Percentiles rank a stretch among this genome's conserved stretches.
phyloP scores from a whole-genome alignment of 202 grass and related monocot species.

The Carex arenaria region DNA sequence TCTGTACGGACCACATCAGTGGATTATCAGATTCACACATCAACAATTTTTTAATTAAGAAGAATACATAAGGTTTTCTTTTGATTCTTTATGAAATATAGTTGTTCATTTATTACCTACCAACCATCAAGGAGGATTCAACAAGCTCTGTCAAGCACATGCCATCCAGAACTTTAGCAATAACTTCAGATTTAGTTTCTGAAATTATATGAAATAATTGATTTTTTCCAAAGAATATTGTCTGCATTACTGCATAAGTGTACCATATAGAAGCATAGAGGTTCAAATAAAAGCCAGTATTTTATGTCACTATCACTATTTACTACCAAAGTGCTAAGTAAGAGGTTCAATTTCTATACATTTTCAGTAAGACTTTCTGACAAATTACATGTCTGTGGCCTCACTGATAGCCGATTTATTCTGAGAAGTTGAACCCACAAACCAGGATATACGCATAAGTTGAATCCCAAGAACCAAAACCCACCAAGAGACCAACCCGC shows the following conservation, averaged over 20 bases:
- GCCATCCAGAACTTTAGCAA: not conserved
- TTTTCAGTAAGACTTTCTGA: not conserved
- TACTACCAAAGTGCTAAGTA: not conserved
- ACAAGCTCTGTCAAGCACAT: not conserved
- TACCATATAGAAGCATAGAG: not conserved
- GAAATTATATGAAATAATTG: not conserved
- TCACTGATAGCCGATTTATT: conserved; percentile 17
- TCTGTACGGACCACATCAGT: not conserved
- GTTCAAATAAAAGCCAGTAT: not conserved
- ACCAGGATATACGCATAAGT: conserved; percentile 89
- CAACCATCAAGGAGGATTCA: not conserved
- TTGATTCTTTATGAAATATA: not conserved
- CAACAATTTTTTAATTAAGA: not conserved
- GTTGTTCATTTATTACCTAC: not conserved
- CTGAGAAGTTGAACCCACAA: conserved; percentile 47
- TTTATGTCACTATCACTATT: conserved; percentile 2
- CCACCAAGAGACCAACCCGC: conserved; percentile 83
- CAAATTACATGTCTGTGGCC: not conserved
- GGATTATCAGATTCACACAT: conserved; percentile 3
- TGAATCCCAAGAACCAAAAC: conserved; percentile 91
- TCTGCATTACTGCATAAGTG: not conserved
- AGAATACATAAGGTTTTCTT: not conserved
- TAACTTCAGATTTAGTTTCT: conserved; percentile 13
- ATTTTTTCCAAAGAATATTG: not conserved
- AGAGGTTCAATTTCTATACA: not conserved